phyloP scores from a whole-genome alignment of 495 filamentous ascomycete species.

The Chaetomidium leptoderma region DNA sequence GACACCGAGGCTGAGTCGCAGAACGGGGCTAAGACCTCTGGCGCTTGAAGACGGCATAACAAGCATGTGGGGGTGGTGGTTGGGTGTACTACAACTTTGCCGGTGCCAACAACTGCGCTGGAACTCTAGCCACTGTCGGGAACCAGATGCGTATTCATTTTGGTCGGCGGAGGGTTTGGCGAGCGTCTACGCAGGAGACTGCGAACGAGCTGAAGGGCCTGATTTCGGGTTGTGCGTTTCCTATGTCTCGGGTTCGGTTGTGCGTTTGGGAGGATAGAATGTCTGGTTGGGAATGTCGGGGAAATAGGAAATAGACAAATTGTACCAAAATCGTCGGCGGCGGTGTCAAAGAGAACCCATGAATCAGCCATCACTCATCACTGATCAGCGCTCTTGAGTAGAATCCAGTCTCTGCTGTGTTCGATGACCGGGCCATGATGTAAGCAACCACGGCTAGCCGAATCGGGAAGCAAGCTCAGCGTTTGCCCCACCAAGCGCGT shows the following conservation, averaged over 20 bases:
- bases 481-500: background rate
- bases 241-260: background rate
- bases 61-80: background rate
- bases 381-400: background rate
- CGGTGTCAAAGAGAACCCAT: too few relatives aligned
- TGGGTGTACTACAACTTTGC: background rate
- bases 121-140: too few relatives aligned
- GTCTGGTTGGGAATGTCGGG: background rate
- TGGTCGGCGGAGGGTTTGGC: background rate
- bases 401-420: too few relatives aligned
- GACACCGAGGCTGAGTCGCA: background rate
- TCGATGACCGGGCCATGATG: conserved; percentile 5
- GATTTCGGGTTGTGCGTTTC: background rate
- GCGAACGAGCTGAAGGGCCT: background rate
- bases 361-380: conserved; percentile 10
- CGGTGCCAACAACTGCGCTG: background rate
- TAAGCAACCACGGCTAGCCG: conserved; percentile 10
- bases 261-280: background rate
- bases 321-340: too few relatives aligned
- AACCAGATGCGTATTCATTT: too few relatives aligned
- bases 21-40: background rate
- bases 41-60: background rate
- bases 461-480: background rate
- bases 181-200: background rate
- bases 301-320: too few relatives aligned